phyloP scores from a whole-genome alignment of 2,329 filamentous ascomycete species.

The Spiromastix sp. region DNA sequence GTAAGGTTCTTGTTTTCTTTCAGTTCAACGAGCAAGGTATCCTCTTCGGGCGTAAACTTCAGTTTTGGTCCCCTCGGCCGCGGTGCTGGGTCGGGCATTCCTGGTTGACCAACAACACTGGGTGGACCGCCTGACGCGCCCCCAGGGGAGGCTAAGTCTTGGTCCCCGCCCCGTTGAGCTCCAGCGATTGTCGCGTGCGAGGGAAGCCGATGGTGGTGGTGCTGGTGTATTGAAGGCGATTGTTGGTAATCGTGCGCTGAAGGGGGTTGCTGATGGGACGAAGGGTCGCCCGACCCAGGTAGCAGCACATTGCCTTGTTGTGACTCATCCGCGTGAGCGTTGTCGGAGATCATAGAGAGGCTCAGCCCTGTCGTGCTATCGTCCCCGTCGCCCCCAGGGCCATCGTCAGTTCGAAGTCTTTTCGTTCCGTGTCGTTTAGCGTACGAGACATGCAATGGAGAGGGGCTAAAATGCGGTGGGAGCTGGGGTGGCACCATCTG shows the following conservation, averaged over 20 bases:
- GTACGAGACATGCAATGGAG: slow-evolving; percentile 23
- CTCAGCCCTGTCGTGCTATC: slow-evolving; percentile 20
- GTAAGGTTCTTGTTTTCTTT: slow-evolving; percentile 93
- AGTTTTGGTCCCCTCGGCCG: slow-evolving; percentile 78
- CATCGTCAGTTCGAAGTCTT: slow-evolving; percentile 23
- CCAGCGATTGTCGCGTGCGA: slow-evolving; percentile 56
- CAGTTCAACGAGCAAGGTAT: slow-evolving; percentile 74
- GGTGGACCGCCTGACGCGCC: slow-evolving; percentile 54
- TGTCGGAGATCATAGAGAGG: slow-evolving; percentile 24
- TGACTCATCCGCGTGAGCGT: slow-evolving; percentile 19
- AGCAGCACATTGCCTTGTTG: slow-evolving; percentile 28
- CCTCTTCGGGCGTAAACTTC: slow-evolving; percentile 89
- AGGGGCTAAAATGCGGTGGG: slow-evolving; percentile 24
- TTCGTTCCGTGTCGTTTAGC: slow-evolving; percentile 23
- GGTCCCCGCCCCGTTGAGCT: slow-evolving; percentile 59
- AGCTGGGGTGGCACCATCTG: slow-evolving; percentile 26
- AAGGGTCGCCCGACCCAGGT: slow-evolving; percentile 22
- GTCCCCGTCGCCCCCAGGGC: slow-evolving; percentile 17
- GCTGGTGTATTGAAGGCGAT: slow-evolving; percentile 43
- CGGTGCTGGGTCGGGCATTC: slow-evolving; percentile 76
- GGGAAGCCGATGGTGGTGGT: slow-evolving; percentile 74
- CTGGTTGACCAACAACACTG: slow-evolving; percentile 75
- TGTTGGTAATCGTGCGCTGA: slow-evolving; percentile 21
- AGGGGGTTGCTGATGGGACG: slow-evolving; percentile 19
- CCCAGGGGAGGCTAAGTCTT: slow-evolving; percentile 31